Evolutionary conservation across 1,139 yeast genomes (phyloP).

Genomic region (Pneumocystis carinii): DNA sequence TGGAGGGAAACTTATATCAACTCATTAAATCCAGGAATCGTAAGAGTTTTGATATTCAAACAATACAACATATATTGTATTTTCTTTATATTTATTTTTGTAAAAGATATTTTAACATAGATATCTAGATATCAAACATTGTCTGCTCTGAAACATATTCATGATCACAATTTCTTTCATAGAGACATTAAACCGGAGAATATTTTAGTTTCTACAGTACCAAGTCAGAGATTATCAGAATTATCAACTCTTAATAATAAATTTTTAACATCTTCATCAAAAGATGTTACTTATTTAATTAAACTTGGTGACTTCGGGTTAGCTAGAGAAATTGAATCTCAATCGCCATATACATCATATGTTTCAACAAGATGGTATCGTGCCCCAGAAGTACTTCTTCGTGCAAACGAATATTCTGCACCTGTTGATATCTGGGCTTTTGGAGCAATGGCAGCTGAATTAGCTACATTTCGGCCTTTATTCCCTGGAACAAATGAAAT

Average conservation of each 20-base stretch:
- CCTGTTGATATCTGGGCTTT: conserved; percentile 93
- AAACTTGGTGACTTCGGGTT: conserved; percentile 89
- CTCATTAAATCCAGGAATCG: conserved; percentile 37
- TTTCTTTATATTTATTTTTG: neutral
- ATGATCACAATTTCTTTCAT: conserved; percentile 65
- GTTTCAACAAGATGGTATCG: conserved; percentile 95
- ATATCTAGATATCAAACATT: neutral
- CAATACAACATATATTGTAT: conserved; percentile 44
- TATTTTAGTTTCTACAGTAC: conserved; percentile 35
- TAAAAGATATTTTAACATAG: neutral
- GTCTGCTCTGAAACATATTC: conserved; percentile 61
- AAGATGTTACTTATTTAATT: conserved; percentile 27
- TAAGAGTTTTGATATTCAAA: conserved; percentile 39
- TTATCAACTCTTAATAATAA: conserved; percentile 31
- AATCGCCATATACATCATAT: conserved; percentile 47
- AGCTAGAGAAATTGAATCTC: conserved; percentile 48
- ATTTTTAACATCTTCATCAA: conserved; percentile 31
- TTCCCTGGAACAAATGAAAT: conserved; percentile 72
- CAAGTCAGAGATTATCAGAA: conserved; percentile 79
- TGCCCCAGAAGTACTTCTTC: conserved; percentile 75
- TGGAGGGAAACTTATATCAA: conserved; percentile 70
- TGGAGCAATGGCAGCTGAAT: conserved; percentile 72
- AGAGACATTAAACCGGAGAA: conserved; percentile 91
- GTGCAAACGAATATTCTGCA: conserved; percentile 48
- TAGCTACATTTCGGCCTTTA: conserved; percentile 58